Evolutionary conservation across 768 basidiomycete genomes (phyloP).

Genomic region (Termitomyces titanicus): DNA sequence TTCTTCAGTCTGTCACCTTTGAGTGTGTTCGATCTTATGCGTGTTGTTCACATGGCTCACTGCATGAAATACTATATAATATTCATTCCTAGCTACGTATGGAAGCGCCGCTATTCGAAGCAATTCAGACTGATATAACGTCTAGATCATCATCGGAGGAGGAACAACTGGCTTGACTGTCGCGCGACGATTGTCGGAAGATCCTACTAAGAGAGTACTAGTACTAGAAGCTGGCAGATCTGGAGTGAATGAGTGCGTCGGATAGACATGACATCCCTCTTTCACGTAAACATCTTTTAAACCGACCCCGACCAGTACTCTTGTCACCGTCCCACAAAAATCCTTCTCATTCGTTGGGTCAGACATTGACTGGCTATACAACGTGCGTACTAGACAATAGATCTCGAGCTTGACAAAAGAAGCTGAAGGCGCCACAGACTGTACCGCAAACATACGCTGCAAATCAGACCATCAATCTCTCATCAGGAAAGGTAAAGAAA

Average conservation of each 20-base stretch:
- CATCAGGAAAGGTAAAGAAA: slow-evolving; percentile 23
- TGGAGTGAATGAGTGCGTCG: not conserved
- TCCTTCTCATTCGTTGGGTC: slow-evolving; percentile 24
- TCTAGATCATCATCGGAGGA: slow-evolving; percentile 28
- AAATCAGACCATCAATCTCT: slow-evolving; percentile 21
- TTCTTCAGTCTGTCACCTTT: slow-evolving; percentile 16
- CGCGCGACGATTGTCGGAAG: slow-evolving; percentile 13
- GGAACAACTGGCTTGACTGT: slow-evolving; percentile 32
- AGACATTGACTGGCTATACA: slow-evolving; percentile 25
- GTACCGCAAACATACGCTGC: slow-evolving; percentile 21
- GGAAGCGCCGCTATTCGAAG: not conserved
- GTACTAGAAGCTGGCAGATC: not conserved
- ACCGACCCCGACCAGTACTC: slow-evolving; percentile 13
- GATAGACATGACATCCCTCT: not conserved
- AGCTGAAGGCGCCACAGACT: slow-evolving; percentile 4
- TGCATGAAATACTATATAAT: not conserved
- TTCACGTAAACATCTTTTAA: not conserved
- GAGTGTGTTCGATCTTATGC: slow-evolving; percentile 15
- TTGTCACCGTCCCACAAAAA: slow-evolving; percentile 26
- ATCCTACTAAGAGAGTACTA: not conserved
- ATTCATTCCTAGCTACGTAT: slow-evolving; percentile 15
- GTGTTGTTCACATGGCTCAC: not conserved
- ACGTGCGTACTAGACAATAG: slow-evolving; percentile 11
- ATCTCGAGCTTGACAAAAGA: not conserved
- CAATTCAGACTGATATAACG: not conserved